Evolutionary conservation across 495 filamentous ascomycete species (phyloP).

Genomic region (Trichoderma reesei): DNA sequence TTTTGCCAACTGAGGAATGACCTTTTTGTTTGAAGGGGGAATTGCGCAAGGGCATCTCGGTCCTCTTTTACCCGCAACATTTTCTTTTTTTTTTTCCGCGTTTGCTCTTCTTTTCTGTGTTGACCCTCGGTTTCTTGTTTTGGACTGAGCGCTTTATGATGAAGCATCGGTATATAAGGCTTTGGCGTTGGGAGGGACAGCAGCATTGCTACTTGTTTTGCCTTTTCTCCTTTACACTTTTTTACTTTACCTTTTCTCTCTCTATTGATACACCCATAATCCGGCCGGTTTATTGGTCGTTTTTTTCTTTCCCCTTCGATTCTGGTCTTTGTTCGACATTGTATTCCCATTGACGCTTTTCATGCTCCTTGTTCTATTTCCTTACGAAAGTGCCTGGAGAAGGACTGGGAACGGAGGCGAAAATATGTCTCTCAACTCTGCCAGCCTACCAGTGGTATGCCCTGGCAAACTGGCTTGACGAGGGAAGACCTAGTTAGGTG

Average conservation of each 20-base stretch:
- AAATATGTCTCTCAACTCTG: too few species aligned
- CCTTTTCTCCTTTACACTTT: conserved; percentile 14
- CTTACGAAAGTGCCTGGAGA: too few species aligned
- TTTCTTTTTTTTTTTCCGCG: background rate
- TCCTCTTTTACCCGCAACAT: background rate
- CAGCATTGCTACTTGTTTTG: conserved; percentile 18
- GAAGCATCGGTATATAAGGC: conserved; percentile 7
- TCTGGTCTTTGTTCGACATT: conserved; percentile 12
- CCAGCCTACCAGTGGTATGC: too few species aligned
- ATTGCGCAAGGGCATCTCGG: background rate
- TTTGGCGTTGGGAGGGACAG: conserved; percentile 4
- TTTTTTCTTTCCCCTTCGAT: conserved; percentile 15
- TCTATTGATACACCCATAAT: conserved; percentile 24
- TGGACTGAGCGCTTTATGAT: conserved; percentile 7
- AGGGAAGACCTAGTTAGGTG: too few species aligned
- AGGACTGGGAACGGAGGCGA: too few species aligned
- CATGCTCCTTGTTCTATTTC: conserved; percentile 13
- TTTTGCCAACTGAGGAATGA: background rate
- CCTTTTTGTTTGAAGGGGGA: background rate
- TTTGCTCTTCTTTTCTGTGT: background rate
- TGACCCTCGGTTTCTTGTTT: background rate
- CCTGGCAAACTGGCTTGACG: too few species aligned
- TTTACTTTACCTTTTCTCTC: conserved; percentile 15
- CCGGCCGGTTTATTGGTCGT: conserved; percentile 16
- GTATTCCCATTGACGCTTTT: conserved; percentile 12